Percentiles rank a stretch among this genome's conserved stretches.
These are phyloP conservation scores for Ophiostoma triangulosporum DNA, from an alignment of 2,329 filamentous ascomycete genomes.

Conservation along the genomic window DNA sequence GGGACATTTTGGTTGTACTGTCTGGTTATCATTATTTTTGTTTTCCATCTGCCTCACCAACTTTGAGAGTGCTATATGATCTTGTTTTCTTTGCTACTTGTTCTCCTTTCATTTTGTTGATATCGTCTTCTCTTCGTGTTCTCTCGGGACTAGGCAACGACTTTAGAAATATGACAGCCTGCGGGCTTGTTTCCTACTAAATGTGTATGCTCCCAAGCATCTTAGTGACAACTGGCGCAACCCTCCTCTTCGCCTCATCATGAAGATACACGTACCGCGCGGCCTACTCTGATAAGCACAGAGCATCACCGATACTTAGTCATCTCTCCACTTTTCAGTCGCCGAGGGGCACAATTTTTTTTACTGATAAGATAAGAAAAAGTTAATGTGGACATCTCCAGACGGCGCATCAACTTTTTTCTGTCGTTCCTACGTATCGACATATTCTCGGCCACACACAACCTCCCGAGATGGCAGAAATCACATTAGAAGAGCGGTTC, in stretches of 20 bases:
- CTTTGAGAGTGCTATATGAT: neutral
- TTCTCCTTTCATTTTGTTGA: neutral
- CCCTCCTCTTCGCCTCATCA: too few relatives aligned
- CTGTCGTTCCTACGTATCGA: neutral
- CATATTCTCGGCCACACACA: neutral
- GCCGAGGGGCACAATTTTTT: slow-evolving; percentile 6
- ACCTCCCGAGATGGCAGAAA: slow-evolving; percentile 29
- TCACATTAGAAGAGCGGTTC: slow-evolving; percentile 70
- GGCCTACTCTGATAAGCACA: too few relatives aligned
- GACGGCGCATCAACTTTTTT: neutral
- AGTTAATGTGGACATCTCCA: neutral
- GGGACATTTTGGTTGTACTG: too few relatives aligned
- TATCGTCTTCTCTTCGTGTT: neutral
- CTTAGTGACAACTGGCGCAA: neutral
- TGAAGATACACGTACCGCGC: too few relatives aligned
- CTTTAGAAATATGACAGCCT: neutral
- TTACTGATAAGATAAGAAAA: slow-evolving; percentile 13
- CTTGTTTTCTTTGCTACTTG: neutral
- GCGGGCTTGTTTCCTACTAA: neutral
- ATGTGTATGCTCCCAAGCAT: neutral
- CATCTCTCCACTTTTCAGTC: neutral
- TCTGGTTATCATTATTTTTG: neutral
- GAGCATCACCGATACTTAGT: neutral
- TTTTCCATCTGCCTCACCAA: neutral
- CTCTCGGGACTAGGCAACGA: neutral